Conservation (phyloP, 75 land plant genomes). For the Sequoiadendron giganteum region DNA sequence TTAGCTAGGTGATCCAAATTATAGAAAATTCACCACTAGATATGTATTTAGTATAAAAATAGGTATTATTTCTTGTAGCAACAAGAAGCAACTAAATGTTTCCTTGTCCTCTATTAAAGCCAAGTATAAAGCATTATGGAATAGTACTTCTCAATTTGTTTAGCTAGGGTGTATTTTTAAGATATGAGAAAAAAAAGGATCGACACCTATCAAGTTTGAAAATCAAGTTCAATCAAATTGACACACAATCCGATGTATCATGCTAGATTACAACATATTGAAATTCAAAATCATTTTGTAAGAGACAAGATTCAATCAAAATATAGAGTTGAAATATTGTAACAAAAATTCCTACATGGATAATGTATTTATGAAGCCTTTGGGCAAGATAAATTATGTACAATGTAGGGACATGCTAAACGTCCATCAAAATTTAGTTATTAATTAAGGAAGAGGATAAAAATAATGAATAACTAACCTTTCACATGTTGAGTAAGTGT, state of each 20-base stretch:
- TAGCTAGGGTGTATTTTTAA: background rate
- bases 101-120: slow-evolving; percentile 8
- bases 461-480: too few relatives aligned
- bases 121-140: background rate
- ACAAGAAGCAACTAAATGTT: slow-evolving; percentile 14
- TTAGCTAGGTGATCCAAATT: slow-evolving; percentile 2
- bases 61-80: slow-evolving; percentile 6
- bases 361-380: background rate
- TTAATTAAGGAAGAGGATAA: background rate
- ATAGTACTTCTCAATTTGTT: background rate
- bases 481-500: too few relatives aligned
- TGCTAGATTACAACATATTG: background rate
- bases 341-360: background rate
- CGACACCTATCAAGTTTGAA: background rate
- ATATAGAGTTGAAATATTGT: background rate
- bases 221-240: background rate
- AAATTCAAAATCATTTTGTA: background rate
- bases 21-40: slow-evolving; percentile 2
- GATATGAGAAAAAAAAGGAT: background rate
- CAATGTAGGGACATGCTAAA: background rate
- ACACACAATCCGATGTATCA: background rate
- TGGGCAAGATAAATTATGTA: background rate
- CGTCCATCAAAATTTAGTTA: background rate
- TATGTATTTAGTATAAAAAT: slow-evolving; percentile 4
- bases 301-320: background rate